Evolutionary conservation across 352 stramenopile species (phyloP), one percentile per base, ranked within the genome.

Genomic region (Pythium brachiatum): DNA sequence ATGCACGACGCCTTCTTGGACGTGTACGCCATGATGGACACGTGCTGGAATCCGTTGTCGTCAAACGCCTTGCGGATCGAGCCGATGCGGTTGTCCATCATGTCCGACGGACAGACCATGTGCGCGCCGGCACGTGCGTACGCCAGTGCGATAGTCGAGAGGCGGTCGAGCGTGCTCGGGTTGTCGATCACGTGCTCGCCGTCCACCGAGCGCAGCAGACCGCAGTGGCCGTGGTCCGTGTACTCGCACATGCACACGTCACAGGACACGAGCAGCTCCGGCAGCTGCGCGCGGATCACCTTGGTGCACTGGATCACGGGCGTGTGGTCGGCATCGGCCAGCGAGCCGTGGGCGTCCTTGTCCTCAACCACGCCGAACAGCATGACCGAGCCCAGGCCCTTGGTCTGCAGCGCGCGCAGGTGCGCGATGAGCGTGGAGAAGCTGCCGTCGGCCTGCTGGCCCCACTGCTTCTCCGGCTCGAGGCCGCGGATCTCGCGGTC

Each of bases 21-120:
- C 56, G 97, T 99, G 86, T 99, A 99, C 20, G 96, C 90, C 75
- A 99, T 95, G 75, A 99, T 99, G 36, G 91, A 98, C 58, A 99
- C 96, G 83, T 99, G 94, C 62, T 94, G 96, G 79, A 98, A 99
- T 48, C 92, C 95, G 66, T 99, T 89, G 9, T 88, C 86, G 72
- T 99, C 96, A 47, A 99, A 88, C 39, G 92, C 86, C 71, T 94
- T 79, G 61, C 97, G 90, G 71, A 99, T 99, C 23, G 86, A 85
- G 36, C 84, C 92, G 31, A 99, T 97, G 59, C 97, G 93, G 56
- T 98, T 97, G 82, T 99, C 97, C 96, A 99, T 97, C 90, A 97
- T 97, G 77, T 98, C 90, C 41, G 79, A 95, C 29, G 97, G 97
- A 48, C 96, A 98, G 53, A 99, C 95, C 77, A 99, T 96, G 81